Evolutionary conservation across 768 basidiomycete species (phyloP).

Genomic region (Termitomyces eurrhizus): DNA sequence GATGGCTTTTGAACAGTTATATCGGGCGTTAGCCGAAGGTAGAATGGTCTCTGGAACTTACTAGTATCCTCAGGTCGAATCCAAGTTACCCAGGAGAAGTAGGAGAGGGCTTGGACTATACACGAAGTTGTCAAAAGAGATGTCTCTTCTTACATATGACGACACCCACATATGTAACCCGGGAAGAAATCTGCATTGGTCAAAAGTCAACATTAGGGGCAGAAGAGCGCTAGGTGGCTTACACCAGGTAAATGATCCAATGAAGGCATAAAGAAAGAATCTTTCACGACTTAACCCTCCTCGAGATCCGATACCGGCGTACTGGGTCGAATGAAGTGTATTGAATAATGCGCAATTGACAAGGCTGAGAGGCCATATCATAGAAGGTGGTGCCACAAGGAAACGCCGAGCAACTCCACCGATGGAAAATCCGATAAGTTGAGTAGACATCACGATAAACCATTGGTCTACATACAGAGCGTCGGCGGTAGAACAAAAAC

Average conservation of each 20-base stretch:
- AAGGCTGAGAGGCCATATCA: conserved; percentile 69
- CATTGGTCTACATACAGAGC: conserved; percentile 51
- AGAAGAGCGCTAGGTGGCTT: conserved; percentile 16
- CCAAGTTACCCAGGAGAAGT: conserved; percentile 60
- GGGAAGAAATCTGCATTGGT: conserved; percentile 31
- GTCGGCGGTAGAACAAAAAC: conserved; percentile 1
- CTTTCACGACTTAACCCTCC: conserved; percentile 63
- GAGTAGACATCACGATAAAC: conserved; percentile 65
- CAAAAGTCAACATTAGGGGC: conserved; percentile 23
- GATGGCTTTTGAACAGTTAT: conserved; percentile 29
- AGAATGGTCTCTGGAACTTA: conserved; percentile 20
- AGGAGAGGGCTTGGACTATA: conserved; percentile 45
- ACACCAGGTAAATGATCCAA: conserved; percentile 59
- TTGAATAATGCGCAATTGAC: conserved; percentile 74
- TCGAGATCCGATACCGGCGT: conserved; percentile 57
- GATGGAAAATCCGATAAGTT: conserved; percentile 74
- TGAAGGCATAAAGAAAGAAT: conserved; percentile 63
- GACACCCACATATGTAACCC: conserved; percentile 35
- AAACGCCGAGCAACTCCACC: conserved; percentile 71
- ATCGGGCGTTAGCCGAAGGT: background rate
- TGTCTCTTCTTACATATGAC: background rate
- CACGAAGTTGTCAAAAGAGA: background rate
- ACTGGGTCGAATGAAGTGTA: conserved; percentile 67
- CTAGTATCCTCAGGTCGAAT: conserved; percentile 45
- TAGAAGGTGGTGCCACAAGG: conserved; percentile 61